Evolutionary conservation across 768 basidiomycete genomes (phyloP).

Genomic region (Trametes villosa): DNA sequence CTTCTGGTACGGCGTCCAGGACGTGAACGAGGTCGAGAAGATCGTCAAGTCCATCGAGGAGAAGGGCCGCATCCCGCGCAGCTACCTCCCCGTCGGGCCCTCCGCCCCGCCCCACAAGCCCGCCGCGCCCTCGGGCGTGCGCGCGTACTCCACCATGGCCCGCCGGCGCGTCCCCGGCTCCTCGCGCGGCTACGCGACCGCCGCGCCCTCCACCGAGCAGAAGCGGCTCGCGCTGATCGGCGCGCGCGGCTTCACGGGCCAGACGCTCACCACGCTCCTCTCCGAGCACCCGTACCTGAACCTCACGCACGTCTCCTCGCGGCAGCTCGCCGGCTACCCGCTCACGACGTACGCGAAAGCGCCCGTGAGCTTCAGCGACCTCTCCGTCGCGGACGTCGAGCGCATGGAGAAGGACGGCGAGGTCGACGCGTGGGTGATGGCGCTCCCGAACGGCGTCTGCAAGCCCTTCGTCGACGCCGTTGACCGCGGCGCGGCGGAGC

Average conservation of each 20-base stretch:
- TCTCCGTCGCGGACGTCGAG: conserved; percentile 79
- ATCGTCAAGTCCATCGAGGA: conserved; percentile 73
- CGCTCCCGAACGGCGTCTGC: conserved; percentile 95
- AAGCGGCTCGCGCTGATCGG: conserved; percentile 95
- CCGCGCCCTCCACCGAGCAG: conserved; percentile 61
- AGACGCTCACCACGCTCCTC: conserved; percentile 86
- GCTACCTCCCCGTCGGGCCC: conserved; percentile 88
- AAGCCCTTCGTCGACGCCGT: conserved; percentile 97
- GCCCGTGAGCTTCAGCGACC: conserved; percentile 75
- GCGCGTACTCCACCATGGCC: conserved; percentile 63
- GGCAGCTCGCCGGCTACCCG: conserved; percentile 84
- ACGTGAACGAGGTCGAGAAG: conserved; percentile 89
- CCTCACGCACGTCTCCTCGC: conserved; percentile 95
- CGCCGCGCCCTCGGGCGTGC: conserved; percentile 43
- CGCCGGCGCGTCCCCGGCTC: conserved; percentile 50
- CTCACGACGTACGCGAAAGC: conserved; percentile 83
- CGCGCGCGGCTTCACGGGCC: conserved; percentile 94
- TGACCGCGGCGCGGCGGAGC: conserved; percentile 70
- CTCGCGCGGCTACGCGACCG: conserved; percentile 81
- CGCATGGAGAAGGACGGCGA: conserved; percentile 86
- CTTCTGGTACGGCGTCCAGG: conserved; percentile 97
- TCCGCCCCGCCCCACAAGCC: conserved; percentile 61
- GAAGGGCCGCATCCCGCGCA: conserved; percentile 82
- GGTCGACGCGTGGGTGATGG: conserved; percentile 99
- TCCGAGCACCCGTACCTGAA: conserved; percentile 86